Evolutionary conservation across 1,284 basidiomycete species (phyloP).

Genomic region (Puccinia polysora): DNA sequence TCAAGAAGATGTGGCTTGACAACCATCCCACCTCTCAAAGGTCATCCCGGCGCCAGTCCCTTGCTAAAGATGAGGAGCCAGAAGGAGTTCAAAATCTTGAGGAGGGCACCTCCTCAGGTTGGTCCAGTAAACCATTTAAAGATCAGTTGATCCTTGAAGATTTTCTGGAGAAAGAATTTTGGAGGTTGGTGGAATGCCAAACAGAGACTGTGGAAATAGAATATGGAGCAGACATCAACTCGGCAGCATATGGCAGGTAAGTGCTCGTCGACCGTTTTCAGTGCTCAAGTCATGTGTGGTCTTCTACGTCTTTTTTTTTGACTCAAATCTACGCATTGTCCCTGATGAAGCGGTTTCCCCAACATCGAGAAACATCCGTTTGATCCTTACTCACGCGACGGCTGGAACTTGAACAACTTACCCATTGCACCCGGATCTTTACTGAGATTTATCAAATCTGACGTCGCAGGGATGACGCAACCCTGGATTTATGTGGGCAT

Average conservation of each 20-base stretch:
- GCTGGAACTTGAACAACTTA: slow-evolving; percentile 98
- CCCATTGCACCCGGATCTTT: slow-evolving; percentile 82
- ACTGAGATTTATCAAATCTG: slow-evolving; percentile 84
- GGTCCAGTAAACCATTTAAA: slow-evolving; percentile 57
- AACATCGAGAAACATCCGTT: slow-evolving; percentile 87
- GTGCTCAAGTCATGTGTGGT: too few relatives aligned
- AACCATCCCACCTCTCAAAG: slow-evolving; percentile 26
- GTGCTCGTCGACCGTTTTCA: too few relatives aligned
- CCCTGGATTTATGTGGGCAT: slow-evolving; percentile 99
- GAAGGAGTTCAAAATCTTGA: slow-evolving; percentile 29
- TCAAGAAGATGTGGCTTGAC: slow-evolving; percentile 73
- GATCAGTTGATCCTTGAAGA: slow-evolving; percentile 71
- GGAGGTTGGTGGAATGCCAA: slow-evolving; percentile 84
- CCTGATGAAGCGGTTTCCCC: slow-evolving; percentile 73
- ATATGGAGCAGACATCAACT: slow-evolving; percentile 97
- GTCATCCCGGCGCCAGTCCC: slow-evolving; percentile 42
- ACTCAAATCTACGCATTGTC: slow-evolving; percentile 42
- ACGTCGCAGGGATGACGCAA: slow-evolving; percentile 99
- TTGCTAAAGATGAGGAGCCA: slow-evolving; percentile 44
- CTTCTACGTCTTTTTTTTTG: not conserved
- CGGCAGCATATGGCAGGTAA: slow-evolving; percentile 91
- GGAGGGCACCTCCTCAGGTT: slow-evolving; percentile 44
- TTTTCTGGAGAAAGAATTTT: slow-evolving; percentile 92
- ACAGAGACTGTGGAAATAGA: slow-evolving; percentile 94
- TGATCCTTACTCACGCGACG: slow-evolving; percentile 78